These are phyloP conservation scores for Podospora pseudopauciseta DNA, from an alignment of 495 filamentous ascomycete species.

Conservation along the genomic window DNA sequence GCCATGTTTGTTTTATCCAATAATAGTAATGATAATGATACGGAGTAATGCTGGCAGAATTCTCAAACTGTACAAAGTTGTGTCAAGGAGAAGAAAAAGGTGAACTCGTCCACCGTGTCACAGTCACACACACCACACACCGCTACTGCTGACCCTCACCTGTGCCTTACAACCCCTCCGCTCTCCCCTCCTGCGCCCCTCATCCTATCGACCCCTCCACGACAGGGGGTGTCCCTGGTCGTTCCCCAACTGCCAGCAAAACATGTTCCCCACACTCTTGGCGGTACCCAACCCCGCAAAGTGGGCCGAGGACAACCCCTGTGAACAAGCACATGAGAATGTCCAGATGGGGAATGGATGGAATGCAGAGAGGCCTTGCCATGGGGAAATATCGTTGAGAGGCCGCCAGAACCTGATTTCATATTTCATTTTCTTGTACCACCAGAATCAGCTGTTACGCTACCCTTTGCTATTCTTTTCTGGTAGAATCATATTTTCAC, in stretches of 20 bases:
- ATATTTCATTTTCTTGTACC: background rate
- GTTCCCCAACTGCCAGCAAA: background rate
- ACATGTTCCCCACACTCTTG: background rate
- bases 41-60: background rate
- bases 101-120: background rate
- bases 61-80: background rate
- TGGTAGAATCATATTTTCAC: background rate
- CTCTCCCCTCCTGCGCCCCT: background rate
- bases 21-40: background rate
- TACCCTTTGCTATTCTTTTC: background rate
- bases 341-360: background rate
- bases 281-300: background rate
- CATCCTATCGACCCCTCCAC: background rate
- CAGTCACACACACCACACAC: background rate
- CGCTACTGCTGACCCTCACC: background rate
- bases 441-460: background rate
- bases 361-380: background rate
- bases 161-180: background rate
- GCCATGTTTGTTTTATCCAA: slow-evolving; percentile 18
- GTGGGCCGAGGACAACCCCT: background rate
- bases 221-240: background rate
- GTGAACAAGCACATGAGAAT: background rate
- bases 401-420: background rate
- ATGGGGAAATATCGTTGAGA: background rate
- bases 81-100: slow-evolving; percentile 6